phyloP scores from a whole-genome alignment of 1,284 basidiomycete genomes.

The Ustilago lituana region DNA sequence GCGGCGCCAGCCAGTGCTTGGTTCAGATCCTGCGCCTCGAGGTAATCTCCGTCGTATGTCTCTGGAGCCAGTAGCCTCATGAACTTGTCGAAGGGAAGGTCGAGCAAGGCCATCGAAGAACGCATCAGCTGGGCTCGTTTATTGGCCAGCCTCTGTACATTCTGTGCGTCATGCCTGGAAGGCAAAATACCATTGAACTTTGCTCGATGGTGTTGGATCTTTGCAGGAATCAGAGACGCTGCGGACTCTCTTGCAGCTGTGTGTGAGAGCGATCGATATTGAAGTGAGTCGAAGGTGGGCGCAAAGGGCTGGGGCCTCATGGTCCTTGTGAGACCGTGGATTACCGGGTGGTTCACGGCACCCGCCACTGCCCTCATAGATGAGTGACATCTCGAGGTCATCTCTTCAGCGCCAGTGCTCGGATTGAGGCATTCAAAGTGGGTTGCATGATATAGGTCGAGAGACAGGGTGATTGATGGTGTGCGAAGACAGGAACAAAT shows the following conservation, averaged over 20 bases:
- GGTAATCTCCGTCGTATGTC: not conserved
- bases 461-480: no score
- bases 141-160: no score
- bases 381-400: conserved; percentile 9
- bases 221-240: no score
- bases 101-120: not conserved
- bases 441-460: no score
- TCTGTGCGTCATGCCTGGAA: no score
- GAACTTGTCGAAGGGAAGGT: not conserved
- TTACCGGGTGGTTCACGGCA: conserved; percentile 4
- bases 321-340: not conserved
- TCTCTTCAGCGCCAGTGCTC: not conserved
- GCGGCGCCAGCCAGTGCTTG: conserved; percentile 7
- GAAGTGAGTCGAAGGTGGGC: not conserved
- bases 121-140: not conserved
- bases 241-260: no score
- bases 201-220: no score
- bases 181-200: no score
- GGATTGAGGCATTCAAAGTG: no score
- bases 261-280: not conserved
- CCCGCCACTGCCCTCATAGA: conserved; percentile 1
- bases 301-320: conserved; percentile 1
- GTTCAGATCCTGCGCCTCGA: conserved; percentile 14
- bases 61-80: conserved; percentile 5
- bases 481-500: no score